Percentiles rank a stretch among this genome's conserved stretches.
Conservation (phyloP, 2,329 filamentous ascomycete genomes). For the Penicillium sp. region DNA sequence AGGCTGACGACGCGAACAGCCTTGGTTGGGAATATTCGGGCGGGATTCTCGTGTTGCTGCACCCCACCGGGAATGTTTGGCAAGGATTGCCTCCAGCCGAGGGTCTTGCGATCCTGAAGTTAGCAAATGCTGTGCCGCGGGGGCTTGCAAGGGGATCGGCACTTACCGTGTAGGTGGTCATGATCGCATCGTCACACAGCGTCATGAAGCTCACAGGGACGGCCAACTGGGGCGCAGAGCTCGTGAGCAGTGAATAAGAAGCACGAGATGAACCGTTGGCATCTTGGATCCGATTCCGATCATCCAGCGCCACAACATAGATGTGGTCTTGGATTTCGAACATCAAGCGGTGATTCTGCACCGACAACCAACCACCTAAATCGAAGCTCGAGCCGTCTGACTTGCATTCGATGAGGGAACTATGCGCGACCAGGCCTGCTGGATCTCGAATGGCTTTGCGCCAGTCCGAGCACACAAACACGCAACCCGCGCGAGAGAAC, state of each 20-base stretch:
- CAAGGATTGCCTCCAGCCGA: constrained; percentile 33
- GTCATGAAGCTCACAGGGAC: constrained; percentile 54
- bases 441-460: constrained; percentile 39
- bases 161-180: constrained; percentile 50
- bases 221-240: constrained; percentile 42
- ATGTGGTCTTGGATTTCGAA: constrained; percentile 51
- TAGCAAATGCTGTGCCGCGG: constrained; percentile 11
- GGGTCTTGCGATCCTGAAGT: constrained; percentile 28
- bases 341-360: constrained; percentile 47
- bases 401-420: constrained; percentile 48
- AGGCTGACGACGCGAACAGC: constrained; percentile 46
- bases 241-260: constrained; percentile 41
- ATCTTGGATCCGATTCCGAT: constrained; percentile 34
- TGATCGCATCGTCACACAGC: constrained; percentile 52
- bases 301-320: constrained; percentile 48
- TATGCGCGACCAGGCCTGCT: constrained; percentile 29
- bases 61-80: constrained; percentile 22
- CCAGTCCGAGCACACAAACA: constrained; percentile 53
- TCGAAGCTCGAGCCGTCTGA: constrained; percentile 48
- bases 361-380: constrained; percentile 52
- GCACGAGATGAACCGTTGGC: constrained; percentile 23
- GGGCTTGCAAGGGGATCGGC: not conserved
- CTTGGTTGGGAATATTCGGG: constrained; percentile 45
- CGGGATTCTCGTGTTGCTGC: constrained; percentile 26
- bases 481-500: constrained; percentile 47